These are phyloP conservation scores for Teratosphaeria pseudoeucalypti DNA, from an alignment of 2,329 filamentous ascomycete species.

Conservation along the genomic window DNA sequence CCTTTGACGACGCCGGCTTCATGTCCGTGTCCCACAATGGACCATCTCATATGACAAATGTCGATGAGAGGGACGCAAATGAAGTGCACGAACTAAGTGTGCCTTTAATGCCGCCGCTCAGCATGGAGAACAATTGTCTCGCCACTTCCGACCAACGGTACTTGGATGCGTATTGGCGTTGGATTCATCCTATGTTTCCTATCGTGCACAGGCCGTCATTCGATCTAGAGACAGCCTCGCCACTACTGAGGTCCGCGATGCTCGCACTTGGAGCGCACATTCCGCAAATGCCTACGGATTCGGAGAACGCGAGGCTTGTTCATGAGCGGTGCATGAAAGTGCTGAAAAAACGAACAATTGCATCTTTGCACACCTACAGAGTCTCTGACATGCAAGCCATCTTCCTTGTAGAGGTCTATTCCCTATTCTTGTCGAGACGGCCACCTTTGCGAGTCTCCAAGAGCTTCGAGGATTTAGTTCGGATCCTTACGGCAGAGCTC, in stretches of 20 bases:
- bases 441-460: slow-evolving; percentile 27
- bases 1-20: background rate
- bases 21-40: background rate
- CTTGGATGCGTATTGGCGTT: slow-evolving; percentile 36
- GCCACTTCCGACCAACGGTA: slow-evolving; percentile 26
- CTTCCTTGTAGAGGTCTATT: slow-evolving; percentile 33
- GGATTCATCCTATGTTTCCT: slow-evolving; percentile 36
- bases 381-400: slow-evolving; percentile 35
- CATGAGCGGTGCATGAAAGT: slow-evolving; percentile 34
- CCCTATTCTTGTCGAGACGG: slow-evolving; percentile 32
- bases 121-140: slow-evolving; percentile 22
- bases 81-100: slow-evolving; percentile 9
- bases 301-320: slow-evolving; percentile 27
- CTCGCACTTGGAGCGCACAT: slow-evolving; percentile 34
- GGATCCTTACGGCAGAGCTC: slow-evolving; percentile 9
- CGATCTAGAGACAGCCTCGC: slow-evolving; percentile 25
- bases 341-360: slow-evolving; percentile 21
- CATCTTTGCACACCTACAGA: slow-evolving; percentile 12
- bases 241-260: slow-evolving; percentile 36
- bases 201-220: slow-evolving; percentile 34
- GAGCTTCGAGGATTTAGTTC: slow-evolving; percentile 29
- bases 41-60: slow-evolving; percentile 1
- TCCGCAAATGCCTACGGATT: slow-evolving; percentile 20
- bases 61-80: slow-evolving; percentile 11
- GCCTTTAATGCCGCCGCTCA: background rate